These are phyloP conservation scores for Leccinum disarticulatum DNA, from an alignment of 768 basidiomycete species.

Conservation along the genomic window DNA sequence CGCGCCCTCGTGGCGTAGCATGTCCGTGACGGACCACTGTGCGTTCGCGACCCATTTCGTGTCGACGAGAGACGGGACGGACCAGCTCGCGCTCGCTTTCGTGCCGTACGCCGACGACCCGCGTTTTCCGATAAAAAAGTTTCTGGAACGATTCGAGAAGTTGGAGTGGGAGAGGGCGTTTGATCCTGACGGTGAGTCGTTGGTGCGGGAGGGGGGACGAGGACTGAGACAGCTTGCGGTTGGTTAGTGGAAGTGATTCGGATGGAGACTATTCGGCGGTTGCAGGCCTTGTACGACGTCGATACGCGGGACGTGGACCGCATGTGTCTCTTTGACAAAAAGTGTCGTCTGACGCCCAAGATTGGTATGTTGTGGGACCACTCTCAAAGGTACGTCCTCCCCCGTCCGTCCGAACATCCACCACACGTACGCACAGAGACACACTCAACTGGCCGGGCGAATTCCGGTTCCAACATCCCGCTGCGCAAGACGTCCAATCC, in stretches of 20 bases:
- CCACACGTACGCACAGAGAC: constrained; percentile 32
- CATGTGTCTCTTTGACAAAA: constrained; percentile 25
- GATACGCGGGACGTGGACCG: constrained; percentile 38
- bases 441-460: constrained; percentile 38
- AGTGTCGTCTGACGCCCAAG: constrained; percentile 23
- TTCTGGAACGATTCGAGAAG: constrained; percentile 15
- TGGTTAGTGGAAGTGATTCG: constrained; percentile 48
- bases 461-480: neutral
- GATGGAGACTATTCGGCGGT: constrained; percentile 42
- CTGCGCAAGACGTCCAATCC: neutral
- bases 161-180: constrained; percentile 41
- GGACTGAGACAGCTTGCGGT: no score
- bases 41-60: neutral
- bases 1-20: constrained; percentile 40
- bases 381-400: constrained; percentile 39
- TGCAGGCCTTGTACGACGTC: constrained; percentile 34
- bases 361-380: constrained; percentile 43
- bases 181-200: constrained; percentile 47
- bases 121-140: constrained; percentile 1
- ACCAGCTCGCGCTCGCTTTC: neutral
- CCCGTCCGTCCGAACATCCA: neutral
- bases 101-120: constrained; percentile 57
- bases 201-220: constrained; percentile 13
- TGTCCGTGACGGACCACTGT: constrained; percentile 6
- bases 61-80: neutral